Base-by-base conservation (phyloP, 2,329 filamentous ascomycete species). In the Calonectria fujianensis region DNA sequence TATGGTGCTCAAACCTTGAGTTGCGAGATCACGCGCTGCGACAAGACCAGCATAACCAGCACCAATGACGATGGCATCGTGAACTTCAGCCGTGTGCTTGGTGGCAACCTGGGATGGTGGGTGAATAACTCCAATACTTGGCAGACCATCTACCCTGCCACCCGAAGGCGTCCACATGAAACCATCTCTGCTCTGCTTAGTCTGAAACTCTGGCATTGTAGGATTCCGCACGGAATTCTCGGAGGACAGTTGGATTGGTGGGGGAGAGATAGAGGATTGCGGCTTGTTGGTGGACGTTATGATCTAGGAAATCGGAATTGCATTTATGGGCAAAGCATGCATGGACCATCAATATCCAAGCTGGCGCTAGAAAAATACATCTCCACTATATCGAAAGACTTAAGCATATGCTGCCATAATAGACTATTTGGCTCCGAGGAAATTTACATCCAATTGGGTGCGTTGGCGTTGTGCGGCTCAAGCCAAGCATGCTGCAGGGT, bases 1-100 rank as follows among this genome's bases (percentile, higher is more conserved):
- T 3, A 48, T 16, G 14, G 35, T 35, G 32, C 13, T 63, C 72
- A 9, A 70, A 82, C 83, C 82, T 31, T 68, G 64, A 45, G 35
- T 66, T 14, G 61, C 24, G 11, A 73, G 70, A 45, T 73, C 70
- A 14, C 70, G 70, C 10, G 61, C 27, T 5, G 70, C 70, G 48
- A 63, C 32, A 4, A 73, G 52, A 18, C 70, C 70, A 32, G 70
- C 52, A n/a, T 73, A 73, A 4, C 70, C 70, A n/a, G 70, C 39
- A 27, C 70, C 70, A 20, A 73, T 54, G 70, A 73, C 32, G 24
- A 73, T 69, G 1, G 50, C 76, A 45, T 80, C 77, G 29, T 48
- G 63, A 9, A 69, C 16, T 7, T 37, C 66, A 4, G n/a, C 37
- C 27, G 63, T 51, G 18, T 45, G 32, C 52, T 45, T 29, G 27